phyloP scores from a whole-genome alignment of 2,329 filamentous ascomycete genomes.

The Aureobasidium musti region DNA sequence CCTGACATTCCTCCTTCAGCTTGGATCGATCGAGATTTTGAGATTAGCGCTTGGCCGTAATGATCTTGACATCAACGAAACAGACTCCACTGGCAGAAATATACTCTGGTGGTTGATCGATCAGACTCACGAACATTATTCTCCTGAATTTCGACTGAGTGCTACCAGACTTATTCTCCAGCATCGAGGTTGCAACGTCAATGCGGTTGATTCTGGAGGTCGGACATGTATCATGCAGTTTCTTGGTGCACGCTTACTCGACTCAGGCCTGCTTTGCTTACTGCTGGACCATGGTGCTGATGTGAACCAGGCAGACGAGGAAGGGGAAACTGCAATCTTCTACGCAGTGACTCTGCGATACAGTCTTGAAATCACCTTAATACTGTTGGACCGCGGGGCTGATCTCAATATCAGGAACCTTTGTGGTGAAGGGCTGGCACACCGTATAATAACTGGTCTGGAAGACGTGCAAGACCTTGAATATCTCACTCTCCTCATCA shows the following conservation, averaged over 20 bases:
- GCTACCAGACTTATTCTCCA: neutral
- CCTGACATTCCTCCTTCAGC: neutral
- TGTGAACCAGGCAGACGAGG: neutral
- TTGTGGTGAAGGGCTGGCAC: neutral
- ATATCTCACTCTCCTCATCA: neutral
- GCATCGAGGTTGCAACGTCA: neutral
- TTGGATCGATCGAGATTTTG: neutral
- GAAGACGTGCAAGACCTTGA: neutral
- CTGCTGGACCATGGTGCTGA: neutral
- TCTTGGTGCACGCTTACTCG: neutral
- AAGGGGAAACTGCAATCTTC: neutral
- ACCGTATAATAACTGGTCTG: neutral
- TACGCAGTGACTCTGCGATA: neutral
- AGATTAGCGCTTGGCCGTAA: neutral
- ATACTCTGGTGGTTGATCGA: neutral
- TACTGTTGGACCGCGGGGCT: neutral
- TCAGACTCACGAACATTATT: neutral
- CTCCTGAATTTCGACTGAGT: neutral
- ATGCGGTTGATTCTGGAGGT: neutral
- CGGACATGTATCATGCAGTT: neutral
- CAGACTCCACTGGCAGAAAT: neutral
- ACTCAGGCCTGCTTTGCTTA: neutral
- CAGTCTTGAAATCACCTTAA: neutral
- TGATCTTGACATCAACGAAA: neutral
- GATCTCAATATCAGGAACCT: neutral